phyloP scores from a whole-genome alignment of 1,139 yeast species.

The Yamadazyma triangularis region DNA sequence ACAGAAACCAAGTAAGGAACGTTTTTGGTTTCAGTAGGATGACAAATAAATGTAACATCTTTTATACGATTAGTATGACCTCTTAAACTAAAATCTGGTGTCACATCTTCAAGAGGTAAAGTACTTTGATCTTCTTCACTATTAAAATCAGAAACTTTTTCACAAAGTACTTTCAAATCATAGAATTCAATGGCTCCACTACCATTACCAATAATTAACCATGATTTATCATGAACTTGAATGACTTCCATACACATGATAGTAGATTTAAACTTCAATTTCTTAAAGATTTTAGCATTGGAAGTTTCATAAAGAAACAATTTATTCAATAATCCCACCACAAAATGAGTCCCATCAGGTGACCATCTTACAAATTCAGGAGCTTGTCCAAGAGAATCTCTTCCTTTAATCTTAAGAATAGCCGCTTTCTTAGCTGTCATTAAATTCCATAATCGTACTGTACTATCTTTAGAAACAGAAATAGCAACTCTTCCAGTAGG shows the following conservation, averaged over 20 bases:
- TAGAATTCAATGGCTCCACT: slow-evolving; percentile 70
- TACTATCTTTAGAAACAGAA: slow-evolving; percentile 79
- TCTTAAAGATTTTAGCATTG: slow-evolving; percentile 54
- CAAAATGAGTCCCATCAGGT: slow-evolving; percentile 58
- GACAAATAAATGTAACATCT: slow-evolving; percentile 55
- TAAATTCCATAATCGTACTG: slow-evolving; percentile 87
- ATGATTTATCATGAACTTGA: slow-evolving; percentile 43
- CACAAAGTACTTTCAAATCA: slow-evolving; percentile 20
- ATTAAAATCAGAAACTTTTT: slow-evolving; percentile 11
- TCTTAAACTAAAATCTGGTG: slow-evolving; percentile 53
- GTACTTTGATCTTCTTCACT: neutral
- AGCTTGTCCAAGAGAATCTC: slow-evolving; percentile 56
- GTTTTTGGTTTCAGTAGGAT: slow-evolving; percentile 28
- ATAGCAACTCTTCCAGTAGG: slow-evolving; percentile 91
- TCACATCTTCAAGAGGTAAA: slow-evolving; percentile 20
- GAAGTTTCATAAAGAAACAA: slow-evolving; percentile 63
- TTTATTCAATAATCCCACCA: slow-evolving; percentile 68
- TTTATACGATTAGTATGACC: slow-evolving; percentile 89
- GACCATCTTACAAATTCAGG: slow-evolving; percentile 69
- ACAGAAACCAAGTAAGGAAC: slow-evolving; percentile 65
- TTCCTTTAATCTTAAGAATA: slow-evolving; percentile 66
- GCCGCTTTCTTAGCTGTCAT: slow-evolving; percentile 99
- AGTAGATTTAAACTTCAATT: slow-evolving; percentile 47
- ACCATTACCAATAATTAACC: slow-evolving; percentile 63
- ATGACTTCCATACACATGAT: slow-evolving; percentile 66